Evolutionary conservation across 768 basidiomycete species (phyloP), one percentile per base, ranked within the genome.

Genomic region (Podaxis sp.): DNA sequence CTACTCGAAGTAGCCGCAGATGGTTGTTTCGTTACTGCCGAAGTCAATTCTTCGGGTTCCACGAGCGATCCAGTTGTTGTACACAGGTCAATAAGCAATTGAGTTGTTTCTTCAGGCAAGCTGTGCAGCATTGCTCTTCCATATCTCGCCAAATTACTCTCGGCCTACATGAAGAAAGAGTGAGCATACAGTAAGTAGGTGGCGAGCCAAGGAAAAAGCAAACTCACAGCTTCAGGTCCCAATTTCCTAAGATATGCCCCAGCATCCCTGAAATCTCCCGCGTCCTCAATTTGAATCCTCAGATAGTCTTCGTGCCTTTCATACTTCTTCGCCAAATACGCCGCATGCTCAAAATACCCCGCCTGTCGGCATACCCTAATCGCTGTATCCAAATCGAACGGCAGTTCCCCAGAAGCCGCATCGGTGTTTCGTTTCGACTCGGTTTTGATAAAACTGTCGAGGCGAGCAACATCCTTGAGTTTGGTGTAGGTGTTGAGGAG

Each of bases 401-500:
- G 97, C 3, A 96, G 83, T 70, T 96, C 95, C 36, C 81, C 78
- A 9, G 76, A 71, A 48, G 49, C 26, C 11, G 82, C 80, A 22
- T 81, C 78, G 17, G 77, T 79, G 15, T 75, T 73, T 13, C 84
- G 79, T 48, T 81, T 77, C 0, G 92, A 87, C 71, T 95, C 93
- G 2, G 93, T 88, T 73, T 92, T 93, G 77, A 99, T 92, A 74
- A 99, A 99, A 63, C 82, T 86, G 68, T 98, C 94, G 1, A 99
- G 84, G 12, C 95, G 87, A 1, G 86, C 74, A 15, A 95, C 87
- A 68, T 99, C 97, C 64, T 95, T 93, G 22, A 97, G 88, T 72
- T 99, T 99, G 57, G 97, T 97, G 75, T 97, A 99, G 5, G 96
- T 95, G 72, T 99, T 99, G 26, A 99, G 85, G 3, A 99, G 84